These are phyloP conservation scores for Closterium sp. DNA, from an alignment of 139 green algal genomes.

Conservation along the genomic window DNA sequence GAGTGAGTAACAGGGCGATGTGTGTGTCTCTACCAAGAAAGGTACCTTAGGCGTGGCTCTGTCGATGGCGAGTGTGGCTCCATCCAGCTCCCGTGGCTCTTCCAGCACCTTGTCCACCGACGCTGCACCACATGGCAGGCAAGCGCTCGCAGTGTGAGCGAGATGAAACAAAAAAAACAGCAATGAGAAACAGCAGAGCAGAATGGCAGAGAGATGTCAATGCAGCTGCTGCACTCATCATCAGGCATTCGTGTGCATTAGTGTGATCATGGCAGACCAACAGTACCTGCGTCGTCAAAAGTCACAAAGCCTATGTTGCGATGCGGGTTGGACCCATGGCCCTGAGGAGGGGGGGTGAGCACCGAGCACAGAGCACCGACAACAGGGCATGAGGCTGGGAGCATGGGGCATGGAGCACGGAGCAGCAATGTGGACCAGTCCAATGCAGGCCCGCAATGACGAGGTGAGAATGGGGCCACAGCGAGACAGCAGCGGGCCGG, in stretches of 20 bases:
- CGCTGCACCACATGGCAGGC: background rate
- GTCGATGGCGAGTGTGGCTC: conserved; percentile 19
- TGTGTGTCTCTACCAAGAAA: background rate
- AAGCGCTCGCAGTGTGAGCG: background rate
- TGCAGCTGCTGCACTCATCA: too few species aligned
- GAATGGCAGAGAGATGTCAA: too few species aligned
- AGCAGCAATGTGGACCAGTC: background rate
- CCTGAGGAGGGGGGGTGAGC: background rate
- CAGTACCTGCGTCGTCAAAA: conserved; percentile 23
- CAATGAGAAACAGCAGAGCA: too few species aligned
- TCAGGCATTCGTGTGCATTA: too few species aligned
- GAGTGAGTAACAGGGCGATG: background rate
- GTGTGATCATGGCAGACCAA: too few species aligned
- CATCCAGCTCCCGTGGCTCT: conserved; percentile 25
- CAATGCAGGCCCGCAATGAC: background rate
- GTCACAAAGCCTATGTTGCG: conserved; percentile 42
- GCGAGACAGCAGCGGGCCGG: background rate
- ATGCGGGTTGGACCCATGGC: background rate
- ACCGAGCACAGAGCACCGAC: too few species aligned
- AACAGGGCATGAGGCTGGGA: too few species aligned
- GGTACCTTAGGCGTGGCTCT: conserved; percentile 36
- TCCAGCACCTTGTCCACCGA: conserved; percentile 44
- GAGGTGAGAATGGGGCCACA: background rate
- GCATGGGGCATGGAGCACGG: background rate
- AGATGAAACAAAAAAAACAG: background rate